These are phyloP conservation scores for Clathrospora elynae DNA, from an alignment of 2,329 filamentous ascomycete genomes.

Conservation along the genomic window DNA sequence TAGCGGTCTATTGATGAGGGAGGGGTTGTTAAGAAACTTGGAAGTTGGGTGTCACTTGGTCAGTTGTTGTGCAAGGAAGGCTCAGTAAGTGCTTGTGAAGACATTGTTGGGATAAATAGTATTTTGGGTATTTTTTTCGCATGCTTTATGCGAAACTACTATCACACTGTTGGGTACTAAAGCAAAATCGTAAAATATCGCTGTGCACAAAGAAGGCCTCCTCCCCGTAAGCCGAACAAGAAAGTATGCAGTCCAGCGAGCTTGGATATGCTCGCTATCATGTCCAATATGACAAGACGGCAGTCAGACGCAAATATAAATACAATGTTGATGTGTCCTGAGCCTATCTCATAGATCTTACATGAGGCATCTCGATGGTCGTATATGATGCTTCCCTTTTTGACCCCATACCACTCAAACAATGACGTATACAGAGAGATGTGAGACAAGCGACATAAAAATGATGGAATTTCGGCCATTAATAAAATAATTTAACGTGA, in stretches of 20 bases:
- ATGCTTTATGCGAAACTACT: slow-evolving; percentile 11
- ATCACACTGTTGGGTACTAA: slow-evolving; percentile 21
- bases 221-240: neutral
- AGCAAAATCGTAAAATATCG: slow-evolving; percentile 9
- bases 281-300: slow-evolving; percentile 2
- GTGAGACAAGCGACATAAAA: slow-evolving; percentile 18
- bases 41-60: neutral
- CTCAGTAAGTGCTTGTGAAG: neutral
- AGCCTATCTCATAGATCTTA: slow-evolving; percentile 13
- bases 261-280: slow-evolving; percentile 10
- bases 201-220: slow-evolving; percentile 8
- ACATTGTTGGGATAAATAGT: too few species aligned
- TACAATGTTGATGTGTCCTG: slow-evolving; percentile 1
- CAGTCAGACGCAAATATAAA: slow-evolving; percentile 8
- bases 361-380: slow-evolving; percentile 23
- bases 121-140: too few species aligned
- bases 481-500: slow-evolving; percentile 22
- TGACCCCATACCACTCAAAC: slow-evolving; percentile 13
- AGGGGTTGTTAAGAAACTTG: neutral
- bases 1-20: neutral
- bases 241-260: slow-evolving; percentile 13
- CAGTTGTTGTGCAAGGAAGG: slow-evolving; percentile 1
- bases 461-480: slow-evolving; percentile 19
- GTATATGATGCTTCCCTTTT: slow-evolving; percentile 18
- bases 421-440: slow-evolving; percentile 8